Evolutionary conservation across 225 moss, liverwort and hornwort species (phyloP), one percentile per base, ranked within the genome.

Genomic region (Asterella californica): DNA sequence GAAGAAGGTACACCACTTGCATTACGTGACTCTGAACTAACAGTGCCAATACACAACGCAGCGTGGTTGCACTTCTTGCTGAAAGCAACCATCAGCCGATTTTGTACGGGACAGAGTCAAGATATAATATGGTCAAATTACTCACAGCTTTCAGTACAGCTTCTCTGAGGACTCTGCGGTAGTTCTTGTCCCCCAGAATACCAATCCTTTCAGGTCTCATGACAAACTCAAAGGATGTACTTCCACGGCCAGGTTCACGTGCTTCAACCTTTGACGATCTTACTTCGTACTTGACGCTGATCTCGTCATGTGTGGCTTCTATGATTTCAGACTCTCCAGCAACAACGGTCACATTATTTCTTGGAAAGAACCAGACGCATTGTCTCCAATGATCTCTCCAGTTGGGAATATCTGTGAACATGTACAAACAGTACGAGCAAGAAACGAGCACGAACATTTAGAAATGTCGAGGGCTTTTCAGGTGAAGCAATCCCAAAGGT

Each of bases 351-450:
- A 88, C 68, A 71, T 88, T 86, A 49, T 84, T 86, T 66, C 91
- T 81, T 53, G 90, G 90, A 79, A 94, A 87, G 22, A 82, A 85
- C 94, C 92, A 96, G 55, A 94, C 88, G 62, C 90, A 86, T 76
- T 96, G 96, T 82, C 90, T 94, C 96, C 96, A 96, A 78, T 96
- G 96, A 85, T 96, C 94, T 78, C 89, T 81, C 96, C 96, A 96
- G 48, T 69, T 84, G 72, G 81, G 83, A 77, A 50, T 59, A 18
- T 72, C 86, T 78, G 74, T 29, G 49, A 42, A 42, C 42, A 42
- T 42, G 42, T 42, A 42, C 3, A 42, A 42, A 42, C 7, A 42
- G 42, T 17, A 48, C 1, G 0, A 22, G 42, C 22, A 71, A 6
- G 57, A 24, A 15, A 48, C 1, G 0, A 22, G 42, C 22, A 71